These are phyloP conservation scores for Penicillium sp. DNA, from an alignment of 2,329 filamentous ascomycete genomes.

Conservation along the genomic window DNA sequence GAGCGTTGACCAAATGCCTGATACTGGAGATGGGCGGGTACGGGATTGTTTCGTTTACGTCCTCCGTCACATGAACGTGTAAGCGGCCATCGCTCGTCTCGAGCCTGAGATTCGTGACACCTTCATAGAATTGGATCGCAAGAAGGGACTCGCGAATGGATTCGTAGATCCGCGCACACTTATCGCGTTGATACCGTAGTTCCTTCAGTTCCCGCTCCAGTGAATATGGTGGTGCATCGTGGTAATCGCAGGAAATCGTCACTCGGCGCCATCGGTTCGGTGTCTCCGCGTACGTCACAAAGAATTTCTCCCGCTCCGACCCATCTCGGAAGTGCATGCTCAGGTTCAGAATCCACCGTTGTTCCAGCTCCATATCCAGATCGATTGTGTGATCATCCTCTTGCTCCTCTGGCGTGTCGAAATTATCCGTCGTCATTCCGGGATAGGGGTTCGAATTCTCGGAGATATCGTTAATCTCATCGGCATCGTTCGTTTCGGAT, in stretches of 20 bases:
- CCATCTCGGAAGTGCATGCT: conserved; percentile 97
- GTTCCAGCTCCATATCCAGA: conserved; percentile 64
- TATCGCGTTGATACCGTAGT: conserved; percentile 78
- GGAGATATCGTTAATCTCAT: conserved; percentile 17
- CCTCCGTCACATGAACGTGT: conserved; percentile 96
- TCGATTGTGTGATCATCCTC: conserved; percentile 45
- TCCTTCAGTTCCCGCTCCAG: conserved; percentile 73
- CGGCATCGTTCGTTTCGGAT: conserved; percentile 21
- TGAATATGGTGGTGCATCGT: conserved; percentile 66
- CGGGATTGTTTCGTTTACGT: conserved; percentile 84
- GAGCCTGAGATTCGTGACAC: conserved; percentile 89
- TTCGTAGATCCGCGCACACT: conserved; percentile 86
- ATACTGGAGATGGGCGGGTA: conserved; percentile 69
- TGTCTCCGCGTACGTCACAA: conserved; percentile 81
- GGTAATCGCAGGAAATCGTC: conserved; percentile 89
- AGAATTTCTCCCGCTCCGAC: conserved; percentile 92
- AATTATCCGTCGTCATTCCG: conserved; percentile 8
- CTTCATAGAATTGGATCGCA: conserved; percentile 94
- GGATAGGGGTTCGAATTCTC: conserved; percentile 24
- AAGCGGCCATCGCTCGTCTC: conserved; percentile 79
- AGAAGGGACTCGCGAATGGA: conserved; percentile 80
- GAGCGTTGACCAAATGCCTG: conserved; percentile 52
- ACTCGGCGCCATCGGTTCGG: conserved; percentile 74
- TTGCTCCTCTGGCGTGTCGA: conserved; percentile 10
- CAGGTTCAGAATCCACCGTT: conserved; percentile 87